Conservation (phyloP, 2,329 filamentous ascomycete genomes). For the Microcera coccophila region DNA sequence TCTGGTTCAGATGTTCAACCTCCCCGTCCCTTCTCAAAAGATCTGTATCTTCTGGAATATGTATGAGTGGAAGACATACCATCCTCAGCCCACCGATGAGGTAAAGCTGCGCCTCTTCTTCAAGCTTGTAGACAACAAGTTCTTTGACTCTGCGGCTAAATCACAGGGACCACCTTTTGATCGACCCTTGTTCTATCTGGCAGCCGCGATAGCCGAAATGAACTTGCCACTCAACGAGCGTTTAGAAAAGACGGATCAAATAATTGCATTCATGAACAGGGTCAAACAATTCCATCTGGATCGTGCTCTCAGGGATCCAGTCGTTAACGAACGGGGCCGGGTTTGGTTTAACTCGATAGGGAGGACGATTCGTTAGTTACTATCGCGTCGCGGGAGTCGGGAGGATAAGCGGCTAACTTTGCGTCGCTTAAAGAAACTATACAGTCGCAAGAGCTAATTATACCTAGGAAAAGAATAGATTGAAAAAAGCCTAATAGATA, state of each 20-base stretch:
- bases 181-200: not conserved
- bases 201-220: not conserved
- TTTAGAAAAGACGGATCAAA: not conserved
- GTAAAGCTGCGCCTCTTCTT: not conserved
- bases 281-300: not conserved
- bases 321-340: not conserved
- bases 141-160: not conserved
- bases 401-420: not conserved
- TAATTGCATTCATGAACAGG: not conserved
- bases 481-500: too few species aligned
- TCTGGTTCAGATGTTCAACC: not conserved
- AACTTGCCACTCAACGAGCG: not conserved
- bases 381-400: not conserved
- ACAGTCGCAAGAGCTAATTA: not conserved
- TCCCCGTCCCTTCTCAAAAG: not conserved
- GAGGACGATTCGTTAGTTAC: not conserved
- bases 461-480: too few species aligned
- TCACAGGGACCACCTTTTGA: not conserved
- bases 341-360: not conserved
- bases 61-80: constrained; percentile 2
- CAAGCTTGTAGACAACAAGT: not conserved
- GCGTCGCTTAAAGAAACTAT: not conserved
- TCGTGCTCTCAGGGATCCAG: not conserved
- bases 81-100: not conserved
- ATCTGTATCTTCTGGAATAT: constrained; percentile 1